Evolutionary conservation across 495 filamentous ascomycete species (phyloP).

Genomic region (Friedmanniomyces endolithicus): DNA sequence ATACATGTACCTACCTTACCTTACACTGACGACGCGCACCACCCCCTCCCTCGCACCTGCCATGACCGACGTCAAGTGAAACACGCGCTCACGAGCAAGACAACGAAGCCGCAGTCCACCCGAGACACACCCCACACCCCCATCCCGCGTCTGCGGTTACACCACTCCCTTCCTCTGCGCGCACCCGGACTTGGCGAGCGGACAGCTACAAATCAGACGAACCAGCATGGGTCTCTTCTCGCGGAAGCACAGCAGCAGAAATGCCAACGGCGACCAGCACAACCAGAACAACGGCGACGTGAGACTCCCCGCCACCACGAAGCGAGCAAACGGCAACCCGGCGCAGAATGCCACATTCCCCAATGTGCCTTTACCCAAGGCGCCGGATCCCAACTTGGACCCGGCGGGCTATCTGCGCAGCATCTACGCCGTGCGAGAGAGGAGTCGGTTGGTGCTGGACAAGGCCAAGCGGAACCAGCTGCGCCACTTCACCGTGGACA

Average conservation of each 20-base stretch:
- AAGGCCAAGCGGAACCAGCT: conserved; percentile 71
- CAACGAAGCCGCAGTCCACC: too few species aligned
- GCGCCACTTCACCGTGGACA: conserved; percentile 83
- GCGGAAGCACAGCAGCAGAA: neutral
- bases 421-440: conserved; percentile 75
- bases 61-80: neutral
- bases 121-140: neutral
- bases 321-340: conserved; percentile 16
- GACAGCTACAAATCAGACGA: neutral
- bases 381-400: conserved; percentile 81
- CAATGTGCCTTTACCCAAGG: conserved; percentile 62
- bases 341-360: conserved; percentile 24
- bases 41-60: neutral
- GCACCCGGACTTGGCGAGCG: neutral
- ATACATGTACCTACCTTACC: too few species aligned
- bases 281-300: conserved; percentile 9
- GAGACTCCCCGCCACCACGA: conserved; percentile 7
- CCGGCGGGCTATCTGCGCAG: conserved; percentile 87
- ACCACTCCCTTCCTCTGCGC: neutral
- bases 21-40: too few species aligned
- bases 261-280: neutral
- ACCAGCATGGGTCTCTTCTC: neutral
- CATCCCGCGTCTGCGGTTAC: too few species aligned
- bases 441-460: conserved; percentile 56
- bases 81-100: neutral